Evolutionary conservation across 75 land plant species (phyloP).

Genomic region (Pseudotsuga menziesii): DNA sequence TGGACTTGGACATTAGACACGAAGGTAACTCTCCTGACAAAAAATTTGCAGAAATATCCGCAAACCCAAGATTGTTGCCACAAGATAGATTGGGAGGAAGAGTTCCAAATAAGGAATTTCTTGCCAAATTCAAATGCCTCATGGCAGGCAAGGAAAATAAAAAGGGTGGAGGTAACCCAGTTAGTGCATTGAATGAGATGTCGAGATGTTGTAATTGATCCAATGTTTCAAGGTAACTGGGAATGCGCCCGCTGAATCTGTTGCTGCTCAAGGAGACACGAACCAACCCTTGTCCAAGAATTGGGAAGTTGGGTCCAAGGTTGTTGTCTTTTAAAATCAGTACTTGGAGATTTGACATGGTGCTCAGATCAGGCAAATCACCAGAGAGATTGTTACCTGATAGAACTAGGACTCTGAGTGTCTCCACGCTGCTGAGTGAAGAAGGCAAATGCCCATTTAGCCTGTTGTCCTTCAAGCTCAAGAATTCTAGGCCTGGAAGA

Average conservation of each 20-base stretch:
- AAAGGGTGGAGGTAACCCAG: constrained; percentile 48
- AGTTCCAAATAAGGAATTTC: constrained; percentile 53
- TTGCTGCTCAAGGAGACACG: constrained; percentile 41
- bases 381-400: constrained; percentile 37
- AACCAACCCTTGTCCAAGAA: constrained; percentile 28
- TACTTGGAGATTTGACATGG: constrained; percentile 32
- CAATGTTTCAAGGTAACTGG: constrained; percentile 24
- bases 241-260: constrained; percentile 48
- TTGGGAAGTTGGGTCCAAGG: constrained; percentile 68
- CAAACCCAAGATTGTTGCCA: constrained; percentile 25
- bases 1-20: constrained; percentile 33
- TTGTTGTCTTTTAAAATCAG: constrained; percentile 57
- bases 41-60: constrained; percentile 73
- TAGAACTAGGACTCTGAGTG: constrained; percentile 17
- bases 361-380: constrained; percentile 56
- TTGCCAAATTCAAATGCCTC: constrained; percentile 39
- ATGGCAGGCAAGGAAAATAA: constrained; percentile 70
- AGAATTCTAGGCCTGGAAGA: constrained; percentile 18
- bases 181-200: constrained; percentile 55
- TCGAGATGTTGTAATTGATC: constrained; percentile 44
- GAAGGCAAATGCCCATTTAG: constrained; percentile 24
- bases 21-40: constrained; percentile 66
- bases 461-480: constrained; percentile 26
- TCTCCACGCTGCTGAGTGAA: constrained; percentile 15
- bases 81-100: constrained; percentile 46